These are phyloP conservation scores for Phytophthora lateralis DNA, from an alignment of 352 stramenopile species.

Conservation along the genomic window DNA sequence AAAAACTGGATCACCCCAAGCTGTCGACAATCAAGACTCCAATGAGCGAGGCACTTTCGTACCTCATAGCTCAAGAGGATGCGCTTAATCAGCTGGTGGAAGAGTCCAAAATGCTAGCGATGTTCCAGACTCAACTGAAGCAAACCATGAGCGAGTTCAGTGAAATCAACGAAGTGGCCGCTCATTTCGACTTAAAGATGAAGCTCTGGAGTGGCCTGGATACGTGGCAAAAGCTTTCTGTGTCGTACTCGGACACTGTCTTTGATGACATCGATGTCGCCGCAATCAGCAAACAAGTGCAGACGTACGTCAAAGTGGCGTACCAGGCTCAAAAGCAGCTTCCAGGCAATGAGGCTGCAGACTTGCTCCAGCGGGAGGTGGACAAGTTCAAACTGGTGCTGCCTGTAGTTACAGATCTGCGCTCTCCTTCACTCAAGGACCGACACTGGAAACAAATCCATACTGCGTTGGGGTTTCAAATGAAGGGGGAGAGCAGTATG, in stretches of 20 bases:
- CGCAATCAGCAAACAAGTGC: conserved; percentile 89
- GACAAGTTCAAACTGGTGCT: conserved; percentile 91
- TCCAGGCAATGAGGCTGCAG: conserved; percentile 82
- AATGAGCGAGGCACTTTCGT: conserved; percentile 78
- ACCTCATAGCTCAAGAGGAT: conserved; percentile 73
- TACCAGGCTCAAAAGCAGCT: conserved; percentile 89
- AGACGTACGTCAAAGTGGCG: conserved; percentile 88
- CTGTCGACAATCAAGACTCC: conserved; percentile 77
- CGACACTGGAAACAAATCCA: conserved; percentile 83
- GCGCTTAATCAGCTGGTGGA: conserved; percentile 74
- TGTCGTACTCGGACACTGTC: conserved; percentile 74
- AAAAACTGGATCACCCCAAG: conserved; percentile 86
- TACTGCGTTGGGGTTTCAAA: conserved; percentile 85
- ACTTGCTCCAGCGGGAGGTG: conserved; percentile 84
- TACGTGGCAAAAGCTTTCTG: conserved; percentile 85
- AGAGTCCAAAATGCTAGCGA: conserved; percentile 84
- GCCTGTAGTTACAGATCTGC: conserved; percentile 76
- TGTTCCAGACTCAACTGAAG: conserved; percentile 90
- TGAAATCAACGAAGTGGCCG: conserved; percentile 86
- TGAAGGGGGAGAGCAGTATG: conserved; percentile 79
- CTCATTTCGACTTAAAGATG: conserved; percentile 90
- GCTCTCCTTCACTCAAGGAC: conserved; percentile 67
- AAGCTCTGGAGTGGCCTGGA: conserved; percentile 89
- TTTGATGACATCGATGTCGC: conserved; percentile 92
- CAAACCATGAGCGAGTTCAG: conserved; percentile 90